These are phyloP conservation scores for Chenopodium album DNA, from an alignment of 148 eudicot species.

Conservation along the genomic window DNA sequence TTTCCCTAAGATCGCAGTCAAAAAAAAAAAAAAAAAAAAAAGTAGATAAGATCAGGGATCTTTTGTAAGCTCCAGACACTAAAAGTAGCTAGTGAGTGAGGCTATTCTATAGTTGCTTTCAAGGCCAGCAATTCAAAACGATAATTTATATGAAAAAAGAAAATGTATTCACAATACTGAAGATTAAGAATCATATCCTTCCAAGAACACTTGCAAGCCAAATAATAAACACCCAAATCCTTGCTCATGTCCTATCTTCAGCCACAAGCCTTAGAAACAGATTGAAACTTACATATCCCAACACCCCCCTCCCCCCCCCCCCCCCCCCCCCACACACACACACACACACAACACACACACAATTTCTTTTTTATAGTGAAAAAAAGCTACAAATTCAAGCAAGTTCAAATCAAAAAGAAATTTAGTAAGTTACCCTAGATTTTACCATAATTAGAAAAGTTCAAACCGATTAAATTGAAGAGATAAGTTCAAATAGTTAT, in stretches of 20 bases:
- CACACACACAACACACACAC: too few species aligned
- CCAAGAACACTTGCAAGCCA: background rate
- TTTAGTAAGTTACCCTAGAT: too few species aligned
- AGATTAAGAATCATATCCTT: background rate
- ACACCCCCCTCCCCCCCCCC: too few species aligned
- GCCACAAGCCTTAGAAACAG: background rate
- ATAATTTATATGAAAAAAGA: too few species aligned
- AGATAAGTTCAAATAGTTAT: background rate
- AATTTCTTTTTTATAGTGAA: too few species aligned
- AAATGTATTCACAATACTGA: background rate
- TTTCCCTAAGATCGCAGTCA: too few species aligned
- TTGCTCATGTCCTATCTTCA: background rate
- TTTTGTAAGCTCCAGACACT: background rate
- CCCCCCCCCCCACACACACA: too few species aligned
- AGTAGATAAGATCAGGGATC: background rate
- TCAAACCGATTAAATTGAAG: background rate
- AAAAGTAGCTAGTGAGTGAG: background rate
- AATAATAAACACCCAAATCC: background rate
- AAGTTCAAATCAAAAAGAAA: background rate
- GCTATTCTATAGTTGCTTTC: background rate
- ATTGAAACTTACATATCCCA: too few species aligned
- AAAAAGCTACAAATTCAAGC: background rate
- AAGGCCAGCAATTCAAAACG: background rate
- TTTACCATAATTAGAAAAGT: background rate
- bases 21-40: too few species aligned